Evolutionary conservation across 805 yeast genomes (phyloP), one percentile per base, ranked within the genome.

Genomic region (Candida patagonica): DNA sequence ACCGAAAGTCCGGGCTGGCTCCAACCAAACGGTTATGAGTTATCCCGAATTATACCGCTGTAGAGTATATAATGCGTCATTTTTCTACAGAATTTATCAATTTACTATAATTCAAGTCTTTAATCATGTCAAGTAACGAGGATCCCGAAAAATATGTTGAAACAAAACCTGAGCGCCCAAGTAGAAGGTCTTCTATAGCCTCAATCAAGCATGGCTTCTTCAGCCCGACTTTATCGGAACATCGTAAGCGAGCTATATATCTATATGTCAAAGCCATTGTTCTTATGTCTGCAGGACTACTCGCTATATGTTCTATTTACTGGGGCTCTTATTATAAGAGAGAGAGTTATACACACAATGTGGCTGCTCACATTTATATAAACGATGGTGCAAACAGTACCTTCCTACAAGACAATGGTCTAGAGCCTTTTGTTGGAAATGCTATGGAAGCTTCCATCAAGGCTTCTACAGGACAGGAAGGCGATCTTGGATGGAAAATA

Each of bases 301-400:
- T 73, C 37, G 50, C 54, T 26, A 63, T 64, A 38, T 53, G 67
- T 47, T 57, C 78, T 49, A 55, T 65, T 44, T 62, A 71, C 60
- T 70, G 81, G 81, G 70, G 71, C 30, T 59, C 70, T 34, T 56
- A 62, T 59, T 60, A 54, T 59, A 27, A 57, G 7, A 51, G 70
- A 43, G 26, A 40, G 31, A 5, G 41, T 35, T 50, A 66, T 37
- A 42, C 60, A 41, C 40, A 51, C 15, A 62, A 67, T 43, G 52
- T 70, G 42, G 55, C 58, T 17, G 51, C 67, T 44, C 52, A 67
- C 26, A 65, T 71, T 35, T 67, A 60, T 31, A 49, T 68, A 22
- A 70, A 64, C 38, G 65, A 63, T 35, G 57, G 36, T 2, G 6
- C 8, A 6, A 38, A 38, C 20, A 16, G 31, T 12, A 38, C 41